Conservation (phyloP, 2,329 filamentous ascomycete genomes). For the Microsporum canis region DNA sequence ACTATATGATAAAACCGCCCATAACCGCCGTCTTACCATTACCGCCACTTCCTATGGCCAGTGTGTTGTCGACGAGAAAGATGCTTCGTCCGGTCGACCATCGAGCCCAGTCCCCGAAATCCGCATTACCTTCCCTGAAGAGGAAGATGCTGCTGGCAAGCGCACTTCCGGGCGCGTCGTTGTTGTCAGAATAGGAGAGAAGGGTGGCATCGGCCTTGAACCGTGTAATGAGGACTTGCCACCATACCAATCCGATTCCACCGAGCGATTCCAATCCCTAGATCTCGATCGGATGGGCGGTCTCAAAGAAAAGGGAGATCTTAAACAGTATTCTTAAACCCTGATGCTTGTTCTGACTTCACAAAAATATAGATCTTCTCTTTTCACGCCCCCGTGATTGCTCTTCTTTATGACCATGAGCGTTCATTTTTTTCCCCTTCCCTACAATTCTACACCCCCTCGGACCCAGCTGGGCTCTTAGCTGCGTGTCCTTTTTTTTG, state of each 20-base stretch:
- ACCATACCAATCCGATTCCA: slow-evolving; percentile 74
- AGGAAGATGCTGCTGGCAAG: slow-evolving; percentile 67
- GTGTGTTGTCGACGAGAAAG: slow-evolving; percentile 67
- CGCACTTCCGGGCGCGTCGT: slow-evolving; percentile 77
- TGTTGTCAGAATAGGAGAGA: slow-evolving; percentile 81
- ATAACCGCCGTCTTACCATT: slow-evolving; percentile 50
- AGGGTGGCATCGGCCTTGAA: slow-evolving; percentile 73
- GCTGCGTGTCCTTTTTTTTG: not conserved
- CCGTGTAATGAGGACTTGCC: slow-evolving; percentile 71
- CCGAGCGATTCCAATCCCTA: slow-evolving; percentile 76
- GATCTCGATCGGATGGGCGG: slow-evolving; percentile 93
- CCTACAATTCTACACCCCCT: not conserved
- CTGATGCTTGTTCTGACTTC: not conserved
- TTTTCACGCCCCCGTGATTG: not conserved
- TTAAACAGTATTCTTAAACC: slow-evolving; percentile 27
- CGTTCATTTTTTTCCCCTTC: slow-evolving; percentile 10
- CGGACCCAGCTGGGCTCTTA: not conserved
- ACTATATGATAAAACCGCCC: slow-evolving; percentile 47
- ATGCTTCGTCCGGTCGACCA: slow-evolving; percentile 63
- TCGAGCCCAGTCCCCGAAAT: slow-evolving; percentile 87
- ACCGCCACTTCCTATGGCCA: slow-evolving; percentile 52
- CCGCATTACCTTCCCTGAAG: slow-evolving; percentile 94
- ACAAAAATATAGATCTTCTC: not conserved
- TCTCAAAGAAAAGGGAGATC: slow-evolving; percentile 72
- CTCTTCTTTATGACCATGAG: slow-evolving; percentile 1